Evolutionary conservation across 208 protist genomes (phyloP).

Genomic region (Leishmania tropica): DNA sequence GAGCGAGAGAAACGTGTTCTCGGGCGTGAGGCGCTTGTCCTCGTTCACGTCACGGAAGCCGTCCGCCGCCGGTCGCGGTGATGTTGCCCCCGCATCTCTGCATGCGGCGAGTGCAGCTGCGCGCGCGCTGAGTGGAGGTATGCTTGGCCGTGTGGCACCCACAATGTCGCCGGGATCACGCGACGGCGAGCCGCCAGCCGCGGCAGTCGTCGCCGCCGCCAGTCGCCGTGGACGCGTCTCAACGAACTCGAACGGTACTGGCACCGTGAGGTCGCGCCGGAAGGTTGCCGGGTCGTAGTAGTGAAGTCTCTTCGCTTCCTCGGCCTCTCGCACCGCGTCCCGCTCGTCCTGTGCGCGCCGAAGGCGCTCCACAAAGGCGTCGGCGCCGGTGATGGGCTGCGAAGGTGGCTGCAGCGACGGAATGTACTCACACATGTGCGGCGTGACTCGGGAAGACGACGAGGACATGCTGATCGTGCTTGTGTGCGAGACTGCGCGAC

Average conservation of each 20-base stretch:
- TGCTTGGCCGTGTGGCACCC: no score
- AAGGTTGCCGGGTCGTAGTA: constrained; percentile 44
- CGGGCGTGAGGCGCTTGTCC: constrained; percentile 5
- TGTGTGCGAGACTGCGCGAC: background rate
- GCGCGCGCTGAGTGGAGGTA: background rate
- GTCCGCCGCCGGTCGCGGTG: background rate
- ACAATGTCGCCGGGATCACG: background rate
- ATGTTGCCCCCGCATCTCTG: background rate
- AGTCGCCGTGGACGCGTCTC: constrained; percentile 12
- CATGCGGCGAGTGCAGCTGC: background rate
- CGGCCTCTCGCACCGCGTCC: constrained; percentile 26
- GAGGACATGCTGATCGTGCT: constrained; percentile 3
- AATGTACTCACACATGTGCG: constrained; percentile 8
- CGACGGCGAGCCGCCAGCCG: constrained; percentile 9
- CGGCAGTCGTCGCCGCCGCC: constrained; percentile 1
- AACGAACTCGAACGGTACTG: constrained; percentile 48
- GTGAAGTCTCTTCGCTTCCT: constrained; percentile 42
- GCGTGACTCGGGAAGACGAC: background rate
- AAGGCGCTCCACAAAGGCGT: constrained; percentile 52
- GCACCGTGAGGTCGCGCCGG: constrained; percentile 35
- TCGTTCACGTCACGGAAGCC: background rate
- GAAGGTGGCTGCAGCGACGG: constrained; percentile 21
- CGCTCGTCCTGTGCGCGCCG: constrained; percentile 33
- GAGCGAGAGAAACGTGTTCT: constrained; percentile 45
- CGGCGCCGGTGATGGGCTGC: constrained; percentile 38